phyloP scores from a whole-genome alignment of 371 early-diverging fungal genomes.

The Rhizopus microsporus region DNA sequence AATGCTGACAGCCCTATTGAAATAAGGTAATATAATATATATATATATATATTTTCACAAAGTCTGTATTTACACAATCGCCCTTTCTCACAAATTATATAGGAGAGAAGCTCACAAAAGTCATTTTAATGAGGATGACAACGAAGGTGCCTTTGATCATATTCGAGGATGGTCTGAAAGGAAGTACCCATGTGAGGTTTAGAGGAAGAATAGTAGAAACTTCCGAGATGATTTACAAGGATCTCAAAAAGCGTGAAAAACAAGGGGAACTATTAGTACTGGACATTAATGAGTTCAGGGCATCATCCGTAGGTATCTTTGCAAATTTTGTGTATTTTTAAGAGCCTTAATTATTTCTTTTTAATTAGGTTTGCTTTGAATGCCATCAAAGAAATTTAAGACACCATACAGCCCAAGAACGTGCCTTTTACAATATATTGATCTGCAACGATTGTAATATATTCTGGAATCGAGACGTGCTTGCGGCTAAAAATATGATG shows the following conservation, averaged over 20 bases:
- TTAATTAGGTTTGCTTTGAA: too few species aligned
- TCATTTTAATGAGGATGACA: not conserved
- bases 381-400: too few species aligned
- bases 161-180: not conserved
- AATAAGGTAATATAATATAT: too few species aligned
- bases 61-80: too few species aligned
- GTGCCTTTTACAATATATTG: not conserved
- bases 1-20: too few species aligned
- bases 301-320: not conserved
- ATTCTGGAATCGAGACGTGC: too few species aligned
- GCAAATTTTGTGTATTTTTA: too few species aligned
- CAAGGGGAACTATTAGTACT: not conserved
- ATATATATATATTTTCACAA: too few species aligned
- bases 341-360: too few species aligned
- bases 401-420: not conserved
- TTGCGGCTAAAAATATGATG: too few species aligned
- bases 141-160: not conserved
- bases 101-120: not conserved
- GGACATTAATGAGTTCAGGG: constrained; percentile 1
- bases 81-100: too few species aligned
- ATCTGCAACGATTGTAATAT: too few species aligned
- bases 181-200: constrained; percentile 1
- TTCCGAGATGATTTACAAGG: not conserved
- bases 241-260: constrained; percentile 3
- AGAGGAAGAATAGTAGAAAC: not conserved